Evolutionary conservation across 257 asterid species (phyloP), one percentile per base, ranked within the genome.

Genomic region (Apocynum venetum): DNA sequence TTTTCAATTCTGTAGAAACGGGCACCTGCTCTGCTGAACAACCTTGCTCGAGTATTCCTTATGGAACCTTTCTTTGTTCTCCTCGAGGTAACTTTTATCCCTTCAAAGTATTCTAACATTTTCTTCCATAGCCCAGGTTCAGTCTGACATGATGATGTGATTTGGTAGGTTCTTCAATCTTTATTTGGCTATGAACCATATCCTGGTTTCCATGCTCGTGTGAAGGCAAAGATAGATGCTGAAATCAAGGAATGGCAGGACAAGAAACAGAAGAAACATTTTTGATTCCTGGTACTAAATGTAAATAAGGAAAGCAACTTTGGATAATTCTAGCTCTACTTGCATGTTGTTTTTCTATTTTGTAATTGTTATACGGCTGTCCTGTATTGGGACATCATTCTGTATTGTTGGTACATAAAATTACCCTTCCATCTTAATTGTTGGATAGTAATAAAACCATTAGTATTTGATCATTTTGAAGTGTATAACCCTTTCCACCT

Each of bases 11-110:
- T 82, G 82, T 80, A 96, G 99, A 96, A 91, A 73, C 97, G 98
- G 60, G 99, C 99, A 10, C 99, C 99, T 63, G 98, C 99, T n/a
- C 86, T 96, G 19, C 70, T 96, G 78, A 97, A 93, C 92, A 96
- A 96, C 86, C 97, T 96, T 65, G 82, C 88, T 78, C 98, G 91
- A 80, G 98, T 98, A 40, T 89, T 96, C 79, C 93, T 96, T 35
- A 93, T 96, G 98, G 98, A 96, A 65, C 99, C 99, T 40, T 90
- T 85, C 85, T 96, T 93, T 81, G 98, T 96, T 36, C 81, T 96
- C 71, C 91, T 96, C 0, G 98, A 96, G 99, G 98, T 95, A 83
- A 77, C 31, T 51, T 25, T 36, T 10, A 72, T 73, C 73, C 61
- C 80, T 73, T 74, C 51, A 81, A 87, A 95, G 49, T n/a, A 43